Base-by-base conservation (phyloP, 306 rosid species). In the Begonia loranthoides region DNA sequence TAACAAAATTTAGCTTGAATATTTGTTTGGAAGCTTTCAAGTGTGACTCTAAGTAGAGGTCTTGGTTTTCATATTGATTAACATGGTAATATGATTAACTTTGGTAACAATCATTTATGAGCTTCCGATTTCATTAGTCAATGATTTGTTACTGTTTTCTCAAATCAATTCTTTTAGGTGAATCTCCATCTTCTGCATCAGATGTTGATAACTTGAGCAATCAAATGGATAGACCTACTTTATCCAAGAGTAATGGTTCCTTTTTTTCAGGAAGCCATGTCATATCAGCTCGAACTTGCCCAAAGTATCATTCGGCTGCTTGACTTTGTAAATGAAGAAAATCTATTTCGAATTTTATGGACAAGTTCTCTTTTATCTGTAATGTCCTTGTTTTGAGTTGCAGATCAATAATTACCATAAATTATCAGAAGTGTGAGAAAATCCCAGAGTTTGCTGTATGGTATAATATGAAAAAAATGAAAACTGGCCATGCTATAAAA, bases 111-210 rank as follows among this genome's bases (percentile, higher is more conserved):
- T 2, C 22, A 19, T 19, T 19, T 19, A 19, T 41, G 45, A 9
- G 45, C 45, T 6, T 41, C 45, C 45, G 2, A 12, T 4, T 41
- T 41, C 12, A 41, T 12, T 9, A 41, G 45, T 33, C 38, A 57
- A 57, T 40, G 15, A 5, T 34, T 46, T 58, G 19, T 16, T 16
- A 15, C 15, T 60, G 39, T n/a, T 19, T 50, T 50, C 16, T 17
- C 7, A 34, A 38, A 36, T 47, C 40, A 24, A 10, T 58, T 58
- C 38, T 47, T 58, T 40, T 22, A 51, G 86, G 82, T 49, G 86
- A 82, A 52, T 82, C 85, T 60, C 92, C 83, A 52, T 78, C 86
- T 65, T 78, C 83, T 52, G 78, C 74, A 51, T 78, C 83, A 53
- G 86, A 82, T 65, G 73, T 82, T 33, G 92, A 78, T 62, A 75